Evolutionary conservation across 1,139 yeast species (phyloP), one percentile per base, ranked within the genome.

Genomic region (Candida dubliniensis): DNA sequence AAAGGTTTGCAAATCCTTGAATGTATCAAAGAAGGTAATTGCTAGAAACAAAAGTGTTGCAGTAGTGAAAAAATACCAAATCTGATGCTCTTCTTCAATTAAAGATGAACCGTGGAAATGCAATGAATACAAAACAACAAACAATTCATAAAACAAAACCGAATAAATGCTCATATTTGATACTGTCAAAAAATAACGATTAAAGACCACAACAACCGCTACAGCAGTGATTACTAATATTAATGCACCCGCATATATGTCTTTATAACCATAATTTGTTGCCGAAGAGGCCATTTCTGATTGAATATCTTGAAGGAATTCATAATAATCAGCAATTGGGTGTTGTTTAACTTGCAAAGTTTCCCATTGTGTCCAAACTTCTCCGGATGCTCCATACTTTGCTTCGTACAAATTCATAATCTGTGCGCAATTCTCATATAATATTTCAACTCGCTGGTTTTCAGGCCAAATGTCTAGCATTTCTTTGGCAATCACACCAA

Each of bases 31-130:
- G 11, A 45, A 44, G 40, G 48, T 47, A 33, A 42, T 44, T 29
- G 52, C 51, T 36, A 50, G 59, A 34, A 43, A 60, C 23, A 35
- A 44, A 18, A 45, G 47, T 12, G 52, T 58, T 39, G 73, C 41
- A 0, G 80, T 65, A 0, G 79, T 67, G 13, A 82, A 70, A 76
- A 93, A 85, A 87, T 96, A 93, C 99, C 99, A 93, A 12, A 90
- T 66, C 59, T 90, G 97, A 58, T 93, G 96, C 58, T 93, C 99
- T 61, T 93, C 99, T 57, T 93, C 99, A n/a, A 93, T 87, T 50
- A 90, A 72, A 24, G 96, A 88, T 32, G 96, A 87, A 0, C 96
- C 97, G 69, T 89, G 88, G 61, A 86, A 84, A 38, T 84, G 80
- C 1, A 73, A 50, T 0, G 85, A 73, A 56, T 82, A 83, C 0